phyloP scores from a whole-genome alignment of 148 eudicot species.

The Tetragonia tetragonoides region DNA sequence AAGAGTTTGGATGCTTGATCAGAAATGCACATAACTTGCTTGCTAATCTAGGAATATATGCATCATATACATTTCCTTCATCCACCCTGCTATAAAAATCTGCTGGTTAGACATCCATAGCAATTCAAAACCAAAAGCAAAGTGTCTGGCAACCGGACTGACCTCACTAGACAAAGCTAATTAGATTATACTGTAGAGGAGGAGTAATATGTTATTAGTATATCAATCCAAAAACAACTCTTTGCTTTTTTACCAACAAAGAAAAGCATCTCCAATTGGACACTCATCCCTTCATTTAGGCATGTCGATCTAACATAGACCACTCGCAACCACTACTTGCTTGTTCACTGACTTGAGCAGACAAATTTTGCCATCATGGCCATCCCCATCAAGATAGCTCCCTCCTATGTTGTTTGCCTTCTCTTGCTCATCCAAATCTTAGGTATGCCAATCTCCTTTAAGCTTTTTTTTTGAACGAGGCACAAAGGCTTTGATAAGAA shows the following conservation, averaged over 20 bases:
- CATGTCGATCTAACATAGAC: conserved; percentile 22
- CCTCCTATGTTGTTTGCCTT: not conserved
- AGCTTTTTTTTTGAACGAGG: too few species aligned
- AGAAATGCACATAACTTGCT: not conserved
- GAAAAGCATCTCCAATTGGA: conserved; percentile 32
- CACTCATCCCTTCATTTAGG: conserved; percentile 19
- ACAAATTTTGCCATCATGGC: not conserved
- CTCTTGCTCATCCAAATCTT: not conserved
- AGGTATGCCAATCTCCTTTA: not conserved
- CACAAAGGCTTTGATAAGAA: too few species aligned
- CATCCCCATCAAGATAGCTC: not conserved
- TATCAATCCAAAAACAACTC: too few species aligned
- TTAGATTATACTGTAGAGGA: too few species aligned
- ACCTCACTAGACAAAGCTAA: too few species aligned
- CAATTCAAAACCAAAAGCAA: too few species aligned
- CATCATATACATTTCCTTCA: not conserved
- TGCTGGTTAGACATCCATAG: too few species aligned
- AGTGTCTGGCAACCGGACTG: too few species aligned
- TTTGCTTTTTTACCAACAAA: conserved; percentile 20
- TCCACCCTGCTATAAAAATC: too few species aligned
- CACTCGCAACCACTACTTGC: not conserved
- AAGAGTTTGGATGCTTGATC: too few species aligned
- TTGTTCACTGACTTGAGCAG: not conserved
- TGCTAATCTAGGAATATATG: conserved; percentile 4
- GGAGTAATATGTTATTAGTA: too few species aligned